Evolutionary conservation across 106 monocot species (phyloP), one percentile per base, ranked within the genome.

Genomic region (Iris macrosiphon): DNA sequence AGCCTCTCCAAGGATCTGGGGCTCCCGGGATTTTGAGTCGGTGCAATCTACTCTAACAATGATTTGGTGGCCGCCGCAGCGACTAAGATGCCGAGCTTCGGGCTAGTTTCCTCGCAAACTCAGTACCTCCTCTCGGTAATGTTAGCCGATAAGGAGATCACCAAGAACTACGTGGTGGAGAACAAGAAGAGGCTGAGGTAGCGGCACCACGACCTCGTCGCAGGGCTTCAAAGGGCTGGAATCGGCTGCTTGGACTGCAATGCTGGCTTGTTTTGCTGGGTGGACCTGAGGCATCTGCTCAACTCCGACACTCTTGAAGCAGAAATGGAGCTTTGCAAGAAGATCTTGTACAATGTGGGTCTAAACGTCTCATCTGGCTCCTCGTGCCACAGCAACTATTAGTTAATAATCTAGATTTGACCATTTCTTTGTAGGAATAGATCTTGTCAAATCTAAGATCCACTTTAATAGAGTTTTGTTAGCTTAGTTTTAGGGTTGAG

Each of bases 61-160:
- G 41, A 65, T 6, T 43, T 27, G 3, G 82, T 89, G 11, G 64
- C 83, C 1, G 38, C 61, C 10, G 75, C 95, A 0, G 89, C 95
- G 0, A 89, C 85, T 0, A 96, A 86, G 70, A 96, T 96, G 95
- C 90, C 95, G 0, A 96, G 95, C 61, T 96, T 96, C 43, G 89
- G 89, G 11, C 67, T 90, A 2, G 58, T 96, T 27, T 96, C 95
- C 4, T 89, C 89, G 10, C 95, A 96, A 16, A 96, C 95, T 6
- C 95, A 96, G 69, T 60, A 82, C 61, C 83, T 96, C 6, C 67
- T 96, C 7, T 69, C 95, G 0, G 64, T 33, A 26, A 52, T 90
- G 67, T 80, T 96, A 3, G 66, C 64, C 14, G 89, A 96, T 55
- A 67, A 61, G 44, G 70, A 73, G 5, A 90, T 96, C 59, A 72